These are phyloP conservation scores for Aspergillus felis DNA, from an alignment of 2,329 filamentous ascomycete species.

Conservation along the genomic window DNA sequence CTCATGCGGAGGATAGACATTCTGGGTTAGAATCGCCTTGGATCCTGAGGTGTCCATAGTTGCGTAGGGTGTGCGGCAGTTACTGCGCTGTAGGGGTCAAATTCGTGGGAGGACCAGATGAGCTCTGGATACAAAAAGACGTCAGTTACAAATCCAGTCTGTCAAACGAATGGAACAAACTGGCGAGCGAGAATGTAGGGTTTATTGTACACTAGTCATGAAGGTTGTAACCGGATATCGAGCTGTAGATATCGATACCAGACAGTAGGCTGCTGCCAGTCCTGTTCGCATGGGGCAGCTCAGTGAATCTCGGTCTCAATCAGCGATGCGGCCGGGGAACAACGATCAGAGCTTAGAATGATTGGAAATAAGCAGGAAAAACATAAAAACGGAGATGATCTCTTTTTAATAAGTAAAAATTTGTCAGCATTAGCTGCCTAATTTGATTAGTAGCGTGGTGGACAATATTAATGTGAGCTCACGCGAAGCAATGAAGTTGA, in stretches of 20 bases:
- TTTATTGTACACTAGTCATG: slow-evolving; percentile 18
- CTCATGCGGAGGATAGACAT: slow-evolving; percentile 53
- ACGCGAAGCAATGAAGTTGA: slow-evolving; percentile 15
- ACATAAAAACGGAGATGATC: not conserved
- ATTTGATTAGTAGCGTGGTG: slow-evolving; percentile 7
- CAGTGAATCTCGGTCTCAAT: slow-evolving; percentile 8
- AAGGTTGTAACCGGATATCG: slow-evolving; percentile 16
- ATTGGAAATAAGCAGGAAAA: not conserved
- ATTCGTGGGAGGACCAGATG: slow-evolving; percentile 19
- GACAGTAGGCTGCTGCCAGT: slow-evolving; percentile 22
- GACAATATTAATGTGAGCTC: slow-evolving; percentile 14
- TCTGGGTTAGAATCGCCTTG: slow-evolving; percentile 35
- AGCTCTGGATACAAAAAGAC: slow-evolving; percentile 20
- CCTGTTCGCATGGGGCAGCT: slow-evolving; percentile 23
- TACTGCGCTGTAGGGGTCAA: slow-evolving; percentile 13
- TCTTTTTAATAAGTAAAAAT: not conserved
- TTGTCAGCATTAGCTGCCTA: slow-evolving; percentile 4
- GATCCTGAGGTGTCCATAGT: slow-evolving; percentile 35
- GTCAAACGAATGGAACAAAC: not conserved
- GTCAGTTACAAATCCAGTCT: slow-evolving; percentile 20
- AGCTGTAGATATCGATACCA: slow-evolving; percentile 17
- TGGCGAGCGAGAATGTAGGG: not conserved
- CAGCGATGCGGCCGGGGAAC: slow-evolving; percentile 13
- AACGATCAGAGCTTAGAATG: slow-evolving; percentile 4
- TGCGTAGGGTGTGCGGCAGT: slow-evolving; percentile 14